Evolutionary conservation across 2,329 filamentous ascomycete genomes (phyloP).

Genomic region (Cryphonectria nitschkei): DNA sequence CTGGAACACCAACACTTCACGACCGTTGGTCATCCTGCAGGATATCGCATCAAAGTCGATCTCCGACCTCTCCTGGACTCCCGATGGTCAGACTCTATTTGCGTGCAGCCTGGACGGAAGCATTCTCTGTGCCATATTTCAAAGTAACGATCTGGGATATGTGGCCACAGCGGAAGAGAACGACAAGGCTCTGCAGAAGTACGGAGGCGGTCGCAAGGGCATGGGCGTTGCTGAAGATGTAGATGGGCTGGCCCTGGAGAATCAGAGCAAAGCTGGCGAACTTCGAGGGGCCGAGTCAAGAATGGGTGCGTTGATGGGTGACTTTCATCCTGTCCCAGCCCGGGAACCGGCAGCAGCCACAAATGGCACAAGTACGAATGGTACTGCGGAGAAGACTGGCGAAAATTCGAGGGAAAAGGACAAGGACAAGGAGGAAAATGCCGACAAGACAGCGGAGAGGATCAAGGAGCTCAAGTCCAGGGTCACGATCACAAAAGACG

Average conservation of each 20-base stretch:
- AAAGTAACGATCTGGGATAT: slow-evolving; percentile 86
- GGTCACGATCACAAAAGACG: slow-evolving; percentile 94
- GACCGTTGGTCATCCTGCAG: slow-evolving; percentile 87
- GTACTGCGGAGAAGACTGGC: slow-evolving; percentile 31
- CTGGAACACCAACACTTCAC: slow-evolving; percentile 95
- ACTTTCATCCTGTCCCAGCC: slow-evolving; percentile 58
- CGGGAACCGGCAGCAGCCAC: slow-evolving; percentile 48
- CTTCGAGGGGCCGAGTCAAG: slow-evolving; percentile 86
- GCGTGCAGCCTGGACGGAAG: slow-evolving; percentile 88
- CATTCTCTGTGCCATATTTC: slow-evolving; percentile 81
- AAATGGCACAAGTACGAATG: slow-evolving; percentile 37
- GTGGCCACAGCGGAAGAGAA: slow-evolving; percentile 86
- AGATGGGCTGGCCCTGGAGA: slow-evolving; percentile 83
- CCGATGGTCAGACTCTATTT: slow-evolving; percentile 85
- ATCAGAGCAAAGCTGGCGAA: slow-evolving; percentile 89
- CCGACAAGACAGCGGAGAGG: slow-evolving; percentile 57
- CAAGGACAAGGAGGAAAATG: slow-evolving; percentile 45
- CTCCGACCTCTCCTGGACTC: slow-evolving; percentile 91
- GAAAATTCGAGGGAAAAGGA: slow-evolving; percentile 34
- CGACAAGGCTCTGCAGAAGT: slow-evolving; percentile 90
- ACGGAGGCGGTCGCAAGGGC: slow-evolving; percentile 82
- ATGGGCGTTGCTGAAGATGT: slow-evolving; percentile 93
- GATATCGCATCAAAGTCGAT: slow-evolving; percentile 90
- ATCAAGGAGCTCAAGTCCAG: slow-evolving; percentile 77
- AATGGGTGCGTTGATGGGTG: slow-evolving; percentile 99